Evolutionary conservation across 495 filamentous ascomycete species (phyloP), one percentile per base, ranked within the genome.

Genomic region (Aspergillus saccharolyticus): DNA sequence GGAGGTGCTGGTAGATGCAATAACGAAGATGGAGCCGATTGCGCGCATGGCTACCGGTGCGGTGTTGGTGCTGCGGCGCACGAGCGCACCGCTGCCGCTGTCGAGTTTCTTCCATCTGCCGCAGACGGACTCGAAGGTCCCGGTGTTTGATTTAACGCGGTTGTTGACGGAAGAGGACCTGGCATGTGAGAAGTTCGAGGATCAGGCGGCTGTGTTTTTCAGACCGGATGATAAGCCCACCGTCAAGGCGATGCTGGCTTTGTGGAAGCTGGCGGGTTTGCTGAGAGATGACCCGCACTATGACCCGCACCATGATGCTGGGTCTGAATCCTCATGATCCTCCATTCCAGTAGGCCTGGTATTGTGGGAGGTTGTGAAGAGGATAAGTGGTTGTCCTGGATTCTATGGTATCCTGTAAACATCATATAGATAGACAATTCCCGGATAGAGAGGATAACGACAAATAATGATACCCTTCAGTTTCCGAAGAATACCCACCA

Each of bases 251-350:
- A 77, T 90, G 67, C 48, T 82, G 59, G 65, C 74, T 44, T 61
- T 93, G 44, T 90, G 88, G 88, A 86, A 83, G 62, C 63, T 91
- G 16, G 81, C 89, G 60, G 83, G 80, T 0, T 89, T 81, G 59
- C 28, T 87, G 6, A 60, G 58, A 22, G 54, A 60, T 43, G 67
- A 68, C n/a, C 22, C 15, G 14, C 12, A 22, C 2, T 50, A 18
- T 12, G 30, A 50, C 5, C 47, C 47, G 22, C 22, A 16, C 18
- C 47, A 2, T 24, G 8, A 25, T 10, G n/a, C n/a, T n/a, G n/a
- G n/a, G n/a, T n/a, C n/a, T n/a, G n/a, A n/a, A n/a, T 24, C 22
- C 24, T 30, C 9, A 3, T 39, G 33, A 39, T 39, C 7, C 7
- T 17, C 22, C 15, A 21, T 20, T 8, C 4, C n/a, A n/a, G n/a